Base-by-base conservation (phyloP, 495 filamentous ascomycete species). In the Tirmania nivea region DNA sequence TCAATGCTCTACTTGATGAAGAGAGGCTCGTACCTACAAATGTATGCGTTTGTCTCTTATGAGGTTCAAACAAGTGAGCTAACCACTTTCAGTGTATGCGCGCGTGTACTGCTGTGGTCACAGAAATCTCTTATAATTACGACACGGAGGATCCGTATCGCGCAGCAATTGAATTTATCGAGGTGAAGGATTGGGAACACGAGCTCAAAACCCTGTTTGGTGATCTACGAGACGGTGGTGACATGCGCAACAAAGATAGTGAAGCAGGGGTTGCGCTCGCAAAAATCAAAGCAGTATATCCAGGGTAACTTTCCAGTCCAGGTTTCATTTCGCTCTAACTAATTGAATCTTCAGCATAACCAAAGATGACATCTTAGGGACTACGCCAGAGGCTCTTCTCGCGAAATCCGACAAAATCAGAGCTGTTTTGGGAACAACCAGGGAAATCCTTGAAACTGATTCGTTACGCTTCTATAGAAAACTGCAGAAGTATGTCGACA, bases 281-380 rank as follows among this genome's bases (percentile, higher is more conserved):
- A 11, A 84, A 84, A 56, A 71, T 84, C 48, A 75, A 71, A 52
- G 72, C 77, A 5, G 75, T 84, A 0, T 84, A 82, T 59, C 79
- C 79, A 0, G 10, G 11, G 48, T 50, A 50, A n/a, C 5, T 1
- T 16, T 50, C n/a, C 21, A n/a, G 2, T 50, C 20, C 48, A 50
- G 21, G 20, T 20, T 19, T 20, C 11, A 7, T 31, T 31, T 31
- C 25, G 25, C 11, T 4, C 16, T 50, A 20, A 5, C 20, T 50
- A 50, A 17, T 50, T 10, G 21, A 16, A 50, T 12, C 16, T 2
- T 12, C 21, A 59, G 65, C 11, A 68, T 72, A 49, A 72, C 70
- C 0, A 75, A 70, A 48, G 69, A 78, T 20, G 65, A 73, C 49
- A 61, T 77, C 8, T 56, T 61, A 0, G 57, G 70, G 2, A 59